Base-by-base conservation (phyloP, 2,329 filamentous ascomycete genomes). In the Zymoseptoria crescenta region DNA sequence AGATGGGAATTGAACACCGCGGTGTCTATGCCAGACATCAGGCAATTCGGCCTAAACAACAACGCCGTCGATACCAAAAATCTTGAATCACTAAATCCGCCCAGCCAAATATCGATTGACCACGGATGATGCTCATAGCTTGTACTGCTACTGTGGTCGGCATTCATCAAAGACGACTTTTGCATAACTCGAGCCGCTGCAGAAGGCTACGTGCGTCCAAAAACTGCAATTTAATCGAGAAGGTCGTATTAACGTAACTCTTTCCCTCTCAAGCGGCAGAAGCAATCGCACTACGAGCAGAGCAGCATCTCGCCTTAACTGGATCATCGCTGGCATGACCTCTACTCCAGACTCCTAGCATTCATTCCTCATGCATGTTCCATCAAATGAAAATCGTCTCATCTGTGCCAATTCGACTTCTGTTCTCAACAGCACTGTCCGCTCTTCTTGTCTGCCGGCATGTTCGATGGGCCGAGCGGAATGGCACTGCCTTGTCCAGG, bases 391-490 rank as follows among this genome's bases (percentile, higher is more conserved):
- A 27, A 27, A 28, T 29, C 51, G 51, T 55, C 52, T 41, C 52
- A 54, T 54, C 35, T 45, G 52, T 53, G 29, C 41, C 48, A 51
- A 30, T 35, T 21, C 10, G 49, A 16, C 45, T 19, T 50, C 8
- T 20, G 9, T 20, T 8, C 30, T 49, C 84, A 93, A 77, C 89
- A 94, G 79, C 90, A 94, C 75, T 89, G 89, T 73, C 87, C 86
- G 67, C 85, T 82, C 82, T 95, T 93, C 69, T 89, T 83, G 70
- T 90, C 83, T 69, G 94, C 89, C 67, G 88, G 85, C 55, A 90
- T 85, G 78, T 93, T 91, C 82, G 85, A 93, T 71, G 96, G 87
- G 65, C 91, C 87, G 72, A 97, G 89, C 54, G 81, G 79, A 74
- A 89, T 91, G 69, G 90, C 88, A 67, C 88, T 85, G 67, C 86